Evolutionary conservation across 139 green algal genomes (phyloP).

Genomic region (Auxenochlorella pyrenoidosa): DNA sequence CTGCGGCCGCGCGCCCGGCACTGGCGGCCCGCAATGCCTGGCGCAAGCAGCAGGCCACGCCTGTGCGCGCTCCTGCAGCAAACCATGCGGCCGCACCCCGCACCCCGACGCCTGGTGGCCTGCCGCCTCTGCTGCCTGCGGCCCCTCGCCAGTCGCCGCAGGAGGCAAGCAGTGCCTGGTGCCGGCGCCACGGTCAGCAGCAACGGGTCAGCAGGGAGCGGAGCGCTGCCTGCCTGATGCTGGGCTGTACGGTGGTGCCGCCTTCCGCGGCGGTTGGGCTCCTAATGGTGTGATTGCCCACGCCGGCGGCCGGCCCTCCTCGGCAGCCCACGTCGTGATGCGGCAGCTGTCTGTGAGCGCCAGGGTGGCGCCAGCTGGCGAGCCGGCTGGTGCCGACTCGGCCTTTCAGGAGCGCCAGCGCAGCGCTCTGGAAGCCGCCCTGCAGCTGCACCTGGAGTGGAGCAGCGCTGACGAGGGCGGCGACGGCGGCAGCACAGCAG

Average conservation of each 20-base stretch:
- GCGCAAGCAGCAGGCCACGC: constrained; percentile 22
- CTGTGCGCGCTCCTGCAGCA: background rate
- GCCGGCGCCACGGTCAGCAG: background rate
- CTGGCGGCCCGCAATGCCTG: constrained; percentile 34
- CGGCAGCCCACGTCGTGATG: constrained; percentile 36
- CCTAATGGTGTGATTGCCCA: constrained; percentile 65
- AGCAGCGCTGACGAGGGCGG: background rate
- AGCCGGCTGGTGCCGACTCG: background rate
- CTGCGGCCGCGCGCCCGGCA: background rate
- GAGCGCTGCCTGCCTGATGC: constrained; percentile 62
- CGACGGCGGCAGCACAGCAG: background rate
- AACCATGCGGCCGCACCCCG: background rate
- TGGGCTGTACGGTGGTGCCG: constrained; percentile 68
- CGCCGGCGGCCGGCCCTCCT: constrained; percentile 23
- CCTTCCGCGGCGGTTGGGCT: constrained; percentile 82
- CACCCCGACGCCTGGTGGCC: background rate
- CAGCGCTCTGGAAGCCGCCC: constrained; percentile 20
- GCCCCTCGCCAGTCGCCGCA: background rate
- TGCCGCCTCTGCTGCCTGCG: constrained; percentile 10
- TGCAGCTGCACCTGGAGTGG: constrained; percentile 53
- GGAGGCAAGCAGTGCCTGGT: constrained; percentile 19
- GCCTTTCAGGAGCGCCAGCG: constrained; percentile 34
- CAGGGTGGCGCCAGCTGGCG: constrained; percentile 15
- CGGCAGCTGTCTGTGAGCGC: constrained; percentile 17
- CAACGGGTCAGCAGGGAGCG: background rate